phyloP scores from a whole-genome alignment of 768 basidiomycete species.

The Dentipellis sp. region DNA sequence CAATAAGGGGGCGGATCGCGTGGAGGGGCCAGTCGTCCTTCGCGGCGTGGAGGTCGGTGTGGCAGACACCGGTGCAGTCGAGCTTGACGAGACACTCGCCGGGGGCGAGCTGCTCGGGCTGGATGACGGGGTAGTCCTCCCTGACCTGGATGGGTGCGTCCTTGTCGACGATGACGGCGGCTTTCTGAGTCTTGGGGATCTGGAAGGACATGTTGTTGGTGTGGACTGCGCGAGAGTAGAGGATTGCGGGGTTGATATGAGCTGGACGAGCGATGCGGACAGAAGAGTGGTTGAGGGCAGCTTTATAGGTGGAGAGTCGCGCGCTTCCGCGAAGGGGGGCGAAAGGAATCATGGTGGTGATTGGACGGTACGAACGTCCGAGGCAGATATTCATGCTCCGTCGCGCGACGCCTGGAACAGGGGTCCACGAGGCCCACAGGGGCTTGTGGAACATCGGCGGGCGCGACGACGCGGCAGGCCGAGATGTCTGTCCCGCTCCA shows the following conservation, averaged over 20 bases:
- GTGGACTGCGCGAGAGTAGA: background rate
- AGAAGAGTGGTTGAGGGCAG: background rate
- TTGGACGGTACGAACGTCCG: no score
- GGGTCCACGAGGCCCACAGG: no score
- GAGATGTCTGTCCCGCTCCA: no score
- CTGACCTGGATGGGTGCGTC: slow-evolving; percentile 24
- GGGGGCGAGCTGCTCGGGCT: slow-evolving; percentile 45
- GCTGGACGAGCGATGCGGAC: no score
- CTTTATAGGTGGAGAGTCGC: background rate
- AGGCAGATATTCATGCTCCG: no score
- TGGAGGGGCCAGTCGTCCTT: slow-evolving; percentile 74
- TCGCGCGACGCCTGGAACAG: no score
- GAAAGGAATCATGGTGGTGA: no score
- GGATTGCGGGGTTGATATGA: background rate
- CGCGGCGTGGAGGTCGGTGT: slow-evolving; percentile 73
- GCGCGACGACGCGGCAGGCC: no score
- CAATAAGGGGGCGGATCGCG: slow-evolving; percentile 58
- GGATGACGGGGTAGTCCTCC: slow-evolving; percentile 45
- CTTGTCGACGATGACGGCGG: slow-evolving; percentile 27
- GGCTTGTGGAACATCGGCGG: no score
- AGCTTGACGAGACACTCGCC: slow-evolving; percentile 74
- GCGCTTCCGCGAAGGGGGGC: no score
- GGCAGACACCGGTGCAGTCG: slow-evolving; percentile 76
- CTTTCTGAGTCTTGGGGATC: slow-evolving; percentile 35
- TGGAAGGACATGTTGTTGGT: slow-evolving; percentile 4